Conservation (phyloP, 148 eudicot genomes). For the Rhododendron williamsianum region DNA sequence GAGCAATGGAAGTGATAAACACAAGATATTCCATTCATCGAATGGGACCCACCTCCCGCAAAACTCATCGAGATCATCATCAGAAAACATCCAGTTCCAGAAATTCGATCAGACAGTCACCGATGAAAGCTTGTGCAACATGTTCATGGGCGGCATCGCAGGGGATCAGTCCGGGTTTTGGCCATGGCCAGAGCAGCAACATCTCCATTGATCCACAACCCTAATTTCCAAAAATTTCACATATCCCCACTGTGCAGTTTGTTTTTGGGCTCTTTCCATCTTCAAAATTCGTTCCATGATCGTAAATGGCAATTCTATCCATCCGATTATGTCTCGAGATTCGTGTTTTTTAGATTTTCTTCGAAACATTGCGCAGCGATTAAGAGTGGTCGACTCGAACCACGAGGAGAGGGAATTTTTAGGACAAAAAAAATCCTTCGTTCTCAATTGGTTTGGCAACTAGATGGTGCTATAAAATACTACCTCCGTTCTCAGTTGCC, state of each 20-base stretch:
- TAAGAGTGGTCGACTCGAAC: background rate
- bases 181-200: constrained; percentile 38
- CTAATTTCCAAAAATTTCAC: background rate
- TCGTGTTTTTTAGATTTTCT: background rate
- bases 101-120: constrained; percentile 6
- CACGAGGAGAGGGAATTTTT: background rate
- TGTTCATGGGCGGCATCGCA: constrained; percentile 21
- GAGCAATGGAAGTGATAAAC: constrained; percentile 60
- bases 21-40: constrained; percentile 26
- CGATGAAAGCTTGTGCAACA: constrained; percentile 26
- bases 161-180: constrained; percentile 33
- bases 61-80: constrained; percentile 12
- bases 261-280: constrained; percentile 1
- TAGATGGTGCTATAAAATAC: background rate
- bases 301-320: background rate
- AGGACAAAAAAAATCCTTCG: background rate
- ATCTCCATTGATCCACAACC: constrained; percentile 11
- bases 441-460: background rate
- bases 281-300: background rate
- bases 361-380: background rate
- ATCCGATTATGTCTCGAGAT: background rate
- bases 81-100: background rate
- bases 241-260: background rate
- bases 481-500: background rate
- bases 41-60: constrained; percentile 26